phyloP scores from a whole-genome alignment of 371 early-diverging fungal genomes.

The Batkoa obscura region DNA sequence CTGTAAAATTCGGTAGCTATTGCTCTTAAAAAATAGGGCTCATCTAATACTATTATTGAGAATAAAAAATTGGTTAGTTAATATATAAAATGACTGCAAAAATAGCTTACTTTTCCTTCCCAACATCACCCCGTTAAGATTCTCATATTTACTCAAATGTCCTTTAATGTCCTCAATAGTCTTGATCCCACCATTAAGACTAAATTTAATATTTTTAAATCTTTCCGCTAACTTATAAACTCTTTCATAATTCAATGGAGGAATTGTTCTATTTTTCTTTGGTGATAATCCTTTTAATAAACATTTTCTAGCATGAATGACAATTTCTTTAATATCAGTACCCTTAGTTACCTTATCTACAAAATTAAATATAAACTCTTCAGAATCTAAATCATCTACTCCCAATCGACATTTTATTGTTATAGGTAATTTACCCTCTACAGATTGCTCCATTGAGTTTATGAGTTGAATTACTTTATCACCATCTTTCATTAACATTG shows the following conservation, averaged over 20 bases:
- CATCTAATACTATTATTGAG: no score
- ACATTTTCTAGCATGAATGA: slow-evolving; percentile 78
- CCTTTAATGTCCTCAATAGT: no score
- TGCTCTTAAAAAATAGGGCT: no score
- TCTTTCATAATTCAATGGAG: slow-evolving; percentile 54
- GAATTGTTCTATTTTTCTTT: slow-evolving; percentile 62
- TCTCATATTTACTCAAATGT: no score
- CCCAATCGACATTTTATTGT: slow-evolving; percentile 63
- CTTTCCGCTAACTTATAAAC: slow-evolving; percentile 41
- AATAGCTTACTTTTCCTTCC: no score
- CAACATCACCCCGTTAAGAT: no score
- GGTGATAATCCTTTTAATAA: slow-evolving; percentile 68
- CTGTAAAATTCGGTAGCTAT: no score
- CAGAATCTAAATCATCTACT: slow-evolving; percentile 43
- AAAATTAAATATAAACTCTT: slow-evolving; percentile 35
- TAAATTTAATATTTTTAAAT: slow-evolving; percentile 39
- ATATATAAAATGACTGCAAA: no score
- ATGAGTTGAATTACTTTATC: slow-evolving; percentile 33
- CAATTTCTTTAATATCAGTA: slow-evolving; percentile 26
- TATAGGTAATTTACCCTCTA: slow-evolving; percentile 25
- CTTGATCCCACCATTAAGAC: slow-evolving; percentile 69
- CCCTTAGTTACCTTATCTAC: slow-evolving; percentile 22
- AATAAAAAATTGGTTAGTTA: no score
- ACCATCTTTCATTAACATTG: slow-evolving; percentile 52
- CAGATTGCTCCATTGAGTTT: slow-evolving; percentile 22